Evolutionary conservation across 2,329 filamentous ascomycete genomes (phyloP).

Genomic region (Hymenoscyphus fraxineus): DNA sequence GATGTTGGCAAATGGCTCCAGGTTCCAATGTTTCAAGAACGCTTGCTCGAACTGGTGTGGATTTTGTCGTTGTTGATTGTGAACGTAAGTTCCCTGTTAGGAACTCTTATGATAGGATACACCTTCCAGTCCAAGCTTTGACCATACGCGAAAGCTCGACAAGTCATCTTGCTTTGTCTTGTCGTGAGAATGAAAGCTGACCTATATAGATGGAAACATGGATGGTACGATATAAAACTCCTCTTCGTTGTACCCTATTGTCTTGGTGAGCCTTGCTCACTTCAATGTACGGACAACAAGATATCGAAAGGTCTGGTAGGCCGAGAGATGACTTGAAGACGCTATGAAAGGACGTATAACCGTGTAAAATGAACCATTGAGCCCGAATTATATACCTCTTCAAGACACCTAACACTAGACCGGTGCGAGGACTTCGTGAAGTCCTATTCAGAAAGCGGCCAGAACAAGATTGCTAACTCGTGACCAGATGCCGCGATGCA

Average conservation of each 20-base stretch:
- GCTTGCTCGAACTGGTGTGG: conserved; percentile 59
- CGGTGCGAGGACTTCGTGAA: background rate
- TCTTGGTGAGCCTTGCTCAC: background rate
- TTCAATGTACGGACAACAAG: background rate
- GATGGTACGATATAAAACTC: conserved; percentile 39
- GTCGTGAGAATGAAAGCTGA: background rate
- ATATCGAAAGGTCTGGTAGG: background rate
- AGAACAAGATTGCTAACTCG: background rate
- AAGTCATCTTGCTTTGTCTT: background rate
- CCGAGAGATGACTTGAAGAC: background rate
- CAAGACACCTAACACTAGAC: background rate
- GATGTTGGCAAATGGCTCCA: conserved; percentile 60
- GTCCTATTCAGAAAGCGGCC: background rate
- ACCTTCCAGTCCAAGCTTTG: background rate
- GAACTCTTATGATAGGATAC: background rate
- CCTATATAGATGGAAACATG: conserved; percentile 47
- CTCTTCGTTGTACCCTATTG: background rate
- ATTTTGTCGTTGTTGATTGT: conserved; percentile 63
- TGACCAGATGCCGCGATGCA: conserved; percentile 46
- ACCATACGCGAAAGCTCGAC: background rate
- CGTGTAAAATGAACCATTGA: background rate
- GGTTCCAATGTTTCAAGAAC: conserved; percentile 56
- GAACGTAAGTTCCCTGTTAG: conserved; percentile 31
- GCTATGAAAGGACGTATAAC: too few relatives aligned
- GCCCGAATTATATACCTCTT: background rate